Conservation (phyloP, 441 rosid genomes). For the Adansonia madagascariensis region DNA sequence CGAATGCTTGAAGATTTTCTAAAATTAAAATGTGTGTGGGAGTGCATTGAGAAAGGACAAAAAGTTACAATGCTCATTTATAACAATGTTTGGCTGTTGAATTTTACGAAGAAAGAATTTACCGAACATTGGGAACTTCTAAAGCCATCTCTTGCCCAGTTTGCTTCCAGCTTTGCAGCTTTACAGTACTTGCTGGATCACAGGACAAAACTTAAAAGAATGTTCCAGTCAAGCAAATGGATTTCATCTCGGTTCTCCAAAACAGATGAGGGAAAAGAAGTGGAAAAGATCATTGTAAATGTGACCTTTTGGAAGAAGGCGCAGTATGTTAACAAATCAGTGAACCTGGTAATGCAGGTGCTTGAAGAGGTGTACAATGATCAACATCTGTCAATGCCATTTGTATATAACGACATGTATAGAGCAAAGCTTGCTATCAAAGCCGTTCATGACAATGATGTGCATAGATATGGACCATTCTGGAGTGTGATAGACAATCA, state of each 20-base stretch:
- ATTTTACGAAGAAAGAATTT: slow-evolving; percentile 72
- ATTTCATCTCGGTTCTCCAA: slow-evolving; percentile 54
- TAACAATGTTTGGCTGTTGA: slow-evolving; percentile 61
- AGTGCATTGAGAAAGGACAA: slow-evolving; percentile 70
- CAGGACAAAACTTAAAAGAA: slow-evolving; percentile 61
- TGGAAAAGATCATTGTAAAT: slow-evolving; percentile 62
- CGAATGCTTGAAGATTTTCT: slow-evolving; percentile 73
- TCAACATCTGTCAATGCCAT: slow-evolving; percentile 59
- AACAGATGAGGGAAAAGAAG: slow-evolving; percentile 76
- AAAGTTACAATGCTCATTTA: slow-evolving; percentile 77
- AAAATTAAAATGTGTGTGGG: slow-evolving; percentile 64
- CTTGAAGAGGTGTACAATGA: slow-evolving; percentile 58
- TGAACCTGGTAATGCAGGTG: slow-evolving; percentile 73
- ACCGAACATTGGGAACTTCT: slow-evolving; percentile 80
- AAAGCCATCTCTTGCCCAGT: slow-evolving; percentile 56
- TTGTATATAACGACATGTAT: slow-evolving; percentile 65
- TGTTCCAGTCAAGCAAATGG: slow-evolving; percentile 85
- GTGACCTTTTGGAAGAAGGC: slow-evolving; percentile 86
- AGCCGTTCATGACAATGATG: slow-evolving; percentile 67
- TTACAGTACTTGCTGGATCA: slow-evolving; percentile 67
- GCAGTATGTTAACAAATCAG: slow-evolving; percentile 63
- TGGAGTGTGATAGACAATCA: slow-evolving; percentile 76
- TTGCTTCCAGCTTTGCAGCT: slow-evolving; percentile 63
- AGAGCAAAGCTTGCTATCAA: slow-evolving; percentile 72
- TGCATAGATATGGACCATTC: slow-evolving; percentile 69